These are phyloP conservation scores for Oehlia diaphana DNA, from an alignment of 192 early-diverging fungal genomes.

Conservation along the genomic window DNA sequence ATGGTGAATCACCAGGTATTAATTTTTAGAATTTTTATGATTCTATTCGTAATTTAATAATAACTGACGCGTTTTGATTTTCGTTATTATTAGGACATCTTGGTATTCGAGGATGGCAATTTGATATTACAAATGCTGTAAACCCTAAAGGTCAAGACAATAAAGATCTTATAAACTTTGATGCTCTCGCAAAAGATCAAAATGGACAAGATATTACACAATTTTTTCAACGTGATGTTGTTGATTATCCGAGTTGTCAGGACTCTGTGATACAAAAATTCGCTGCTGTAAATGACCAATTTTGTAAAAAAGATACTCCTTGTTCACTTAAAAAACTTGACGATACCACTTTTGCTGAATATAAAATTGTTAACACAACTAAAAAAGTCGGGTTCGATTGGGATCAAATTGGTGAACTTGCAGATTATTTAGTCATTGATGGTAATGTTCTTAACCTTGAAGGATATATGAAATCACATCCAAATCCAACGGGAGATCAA, in stretches of 20 bases:
- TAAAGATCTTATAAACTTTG: neutral
- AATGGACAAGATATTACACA: slow-evolving; percentile 59
- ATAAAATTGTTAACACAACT: slow-evolving; percentile 34
- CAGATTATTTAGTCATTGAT: slow-evolving; percentile 59
- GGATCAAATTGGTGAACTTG: slow-evolving; percentile 46
- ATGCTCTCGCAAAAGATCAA: slow-evolving; percentile 19
- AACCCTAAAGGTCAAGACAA: neutral
- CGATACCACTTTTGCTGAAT: slow-evolving; percentile 45
- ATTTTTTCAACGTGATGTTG: slow-evolving; percentile 33
- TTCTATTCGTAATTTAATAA: too few relatives aligned
- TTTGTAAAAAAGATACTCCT: slow-evolving; percentile 16
- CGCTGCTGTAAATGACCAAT: neutral
- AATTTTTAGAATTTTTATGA: neutral
- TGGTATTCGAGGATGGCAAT: slow-evolving; percentile 24
- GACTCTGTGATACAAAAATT: slow-evolving; percentile 1
- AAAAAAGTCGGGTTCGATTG: slow-evolving; percentile 56
- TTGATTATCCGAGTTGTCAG: neutral
- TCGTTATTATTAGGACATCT: slow-evolving; percentile 3
- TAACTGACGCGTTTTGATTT: neutral
- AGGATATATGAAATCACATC: slow-evolving; percentile 50
- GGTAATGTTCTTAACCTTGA: slow-evolving; percentile 63
- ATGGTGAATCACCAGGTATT: slow-evolving; percentile 28
- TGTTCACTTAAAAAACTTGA: slow-evolving; percentile 38
- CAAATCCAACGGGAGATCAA: slow-evolving; percentile 40
- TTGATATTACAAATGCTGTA: neutral